Evolutionary conservation across 805 yeast genomes (phyloP).

Genomic region (Kazachstania kunashirensis): DNA sequence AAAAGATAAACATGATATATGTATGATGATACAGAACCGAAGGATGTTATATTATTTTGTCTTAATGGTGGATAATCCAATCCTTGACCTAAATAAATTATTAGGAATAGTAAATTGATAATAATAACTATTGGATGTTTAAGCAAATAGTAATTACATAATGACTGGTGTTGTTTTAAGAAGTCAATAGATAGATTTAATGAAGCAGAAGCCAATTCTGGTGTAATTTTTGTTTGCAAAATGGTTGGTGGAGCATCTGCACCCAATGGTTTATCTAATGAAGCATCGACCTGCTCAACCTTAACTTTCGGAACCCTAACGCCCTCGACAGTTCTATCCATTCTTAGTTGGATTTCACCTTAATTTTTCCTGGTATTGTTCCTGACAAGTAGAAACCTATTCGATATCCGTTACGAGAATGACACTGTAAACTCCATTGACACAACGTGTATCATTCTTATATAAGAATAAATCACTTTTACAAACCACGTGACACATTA

Average conservation of each 20-base stretch:
- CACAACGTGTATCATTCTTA: neutral
- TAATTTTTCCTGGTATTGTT: too few species aligned
- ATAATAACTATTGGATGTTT: conserved; percentile 37
- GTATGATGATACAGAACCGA: conserved; percentile 17
- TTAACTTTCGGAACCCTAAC: neutral
- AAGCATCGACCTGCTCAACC: conserved; percentile 39
- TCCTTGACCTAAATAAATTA: conserved; percentile 16
- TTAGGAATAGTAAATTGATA: conserved; percentile 13
- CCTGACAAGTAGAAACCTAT: too few species aligned
- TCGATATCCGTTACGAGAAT: too few species aligned
- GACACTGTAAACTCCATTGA: neutral
- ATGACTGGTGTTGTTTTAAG: conserved; percentile 36
- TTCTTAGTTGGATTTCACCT: too few species aligned
- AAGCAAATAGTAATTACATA: conserved; percentile 37
- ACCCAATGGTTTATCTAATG: conserved; percentile 47
- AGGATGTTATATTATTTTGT: conserved; percentile 1
- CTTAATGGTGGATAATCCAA: conserved; percentile 14
- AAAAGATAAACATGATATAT: conserved; percentile 17
- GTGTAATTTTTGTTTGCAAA: conserved; percentile 39
- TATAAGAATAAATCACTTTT: neutral
- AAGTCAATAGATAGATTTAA: conserved; percentile 57
- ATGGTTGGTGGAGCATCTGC: conserved; percentile 44
- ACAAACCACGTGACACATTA: neutral
- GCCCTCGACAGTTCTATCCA: neutral
- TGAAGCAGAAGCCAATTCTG: conserved; percentile 51